Evolutionary conservation across 129 eudicot genomes (phyloP).

Genomic region (Centella asiatica): DNA sequence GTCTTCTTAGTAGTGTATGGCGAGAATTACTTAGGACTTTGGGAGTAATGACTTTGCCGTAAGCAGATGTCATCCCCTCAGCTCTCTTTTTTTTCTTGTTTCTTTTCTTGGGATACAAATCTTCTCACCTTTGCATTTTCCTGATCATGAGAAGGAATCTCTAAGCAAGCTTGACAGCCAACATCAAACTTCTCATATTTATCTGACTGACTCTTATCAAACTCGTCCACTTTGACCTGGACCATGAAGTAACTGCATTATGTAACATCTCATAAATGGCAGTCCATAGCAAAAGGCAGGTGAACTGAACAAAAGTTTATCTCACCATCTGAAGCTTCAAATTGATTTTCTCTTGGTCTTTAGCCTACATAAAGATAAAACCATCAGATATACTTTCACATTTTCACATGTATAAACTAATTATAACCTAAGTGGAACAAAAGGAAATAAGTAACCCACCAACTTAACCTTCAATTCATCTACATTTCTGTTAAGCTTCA

Average conservation of each 20-base stretch:
- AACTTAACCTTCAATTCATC: constrained; percentile 57
- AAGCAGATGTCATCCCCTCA: too few relatives aligned
- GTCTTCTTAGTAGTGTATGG: too few relatives aligned
- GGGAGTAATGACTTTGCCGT: background rate
- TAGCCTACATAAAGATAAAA: constrained; percentile 40
- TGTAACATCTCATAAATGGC: background rate
- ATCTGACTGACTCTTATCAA: constrained; percentile 15
- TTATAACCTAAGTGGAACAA: background rate
- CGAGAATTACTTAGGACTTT: too few relatives aligned
- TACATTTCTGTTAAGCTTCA: constrained; percentile 60
- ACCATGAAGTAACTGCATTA: constrained; percentile 15
- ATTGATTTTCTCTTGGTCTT: constrained; percentile 26
- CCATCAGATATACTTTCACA: constrained; percentile 5
- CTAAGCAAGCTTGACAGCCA: constrained; percentile 18
- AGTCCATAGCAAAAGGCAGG: background rate
- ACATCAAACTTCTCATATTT: constrained; percentile 17
- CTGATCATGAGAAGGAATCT: constrained; percentile 16
- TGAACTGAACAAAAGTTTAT: background rate
- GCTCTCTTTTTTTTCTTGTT: too few relatives aligned
- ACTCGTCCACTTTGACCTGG: constrained; percentile 31
- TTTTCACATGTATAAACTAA: background rate
- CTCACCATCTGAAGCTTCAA: constrained; percentile 38
- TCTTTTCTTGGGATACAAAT: too few relatives aligned
- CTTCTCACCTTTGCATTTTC: constrained; percentile 34
- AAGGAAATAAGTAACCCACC: constrained; percentile 35